Base-by-base conservation (phyloP, 345 rosid species). In the Eucalyptus regnans region DNA sequence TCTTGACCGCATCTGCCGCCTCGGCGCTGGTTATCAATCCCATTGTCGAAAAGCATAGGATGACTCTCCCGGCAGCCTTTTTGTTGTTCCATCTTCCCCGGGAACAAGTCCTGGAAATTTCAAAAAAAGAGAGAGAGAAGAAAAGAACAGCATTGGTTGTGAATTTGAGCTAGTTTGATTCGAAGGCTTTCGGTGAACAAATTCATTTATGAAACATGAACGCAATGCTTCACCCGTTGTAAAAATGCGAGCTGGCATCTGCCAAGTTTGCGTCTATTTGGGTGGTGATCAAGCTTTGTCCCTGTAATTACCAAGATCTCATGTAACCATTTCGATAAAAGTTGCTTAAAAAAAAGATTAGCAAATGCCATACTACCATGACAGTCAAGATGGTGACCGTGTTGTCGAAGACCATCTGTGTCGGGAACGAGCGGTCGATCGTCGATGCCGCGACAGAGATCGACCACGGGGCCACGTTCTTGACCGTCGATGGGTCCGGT, bases 381-480 rank as follows among this genome's bases (percentile, higher is more conserved):
- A 94, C 83, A 3, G 27, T 76, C 27, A 76, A 20, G 46, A 16
- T 37, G 60, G 92, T 89, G 90, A 92, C 87, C 52, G 88, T 90
- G 25, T 64, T 79, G 86, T 92, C 92, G 43, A 94, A 86, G 54
- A 91, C 76, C 37, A 94, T 89, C 66, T 88, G 81, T 7, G 96
- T 90, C 14, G 95, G 95, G 88, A 93, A 94, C 33, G 89, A 85
- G 66, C 96, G 91, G 88, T 95, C 97, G 15, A 94, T 89, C 27
- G 95, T 89, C 2, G 97, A 93, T 90, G 97, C 96, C 22, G 95
- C 95, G 29, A 94, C 95, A 0, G 91, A 95, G 50, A 95, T 86
- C 7, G 94, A 89, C 97, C 96, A 95, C 2, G 97, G 97, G 31
- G 95, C 90, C 23, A 94, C 96, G 87, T 94, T 94, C 66, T 90